Evolutionary conservation across 2,329 filamentous ascomycete species (phyloP).

Genomic region (Diplodia scrobiculata): DNA sequence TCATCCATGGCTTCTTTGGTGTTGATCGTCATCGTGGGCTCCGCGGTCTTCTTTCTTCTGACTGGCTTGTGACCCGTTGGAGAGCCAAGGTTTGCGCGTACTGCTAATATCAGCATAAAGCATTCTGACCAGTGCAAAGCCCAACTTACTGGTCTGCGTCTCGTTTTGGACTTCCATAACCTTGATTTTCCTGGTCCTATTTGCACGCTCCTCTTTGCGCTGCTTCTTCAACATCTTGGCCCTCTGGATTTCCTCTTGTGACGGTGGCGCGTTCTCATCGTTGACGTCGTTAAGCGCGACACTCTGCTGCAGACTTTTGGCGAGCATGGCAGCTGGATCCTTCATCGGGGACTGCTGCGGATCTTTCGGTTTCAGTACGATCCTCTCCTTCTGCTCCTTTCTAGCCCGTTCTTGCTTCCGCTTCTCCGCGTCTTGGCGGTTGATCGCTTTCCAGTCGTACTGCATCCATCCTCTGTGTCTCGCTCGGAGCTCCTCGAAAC

Average conservation of each 20-base stretch:
- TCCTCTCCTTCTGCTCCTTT: slow-evolving; percentile 21
- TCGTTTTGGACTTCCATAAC: slow-evolving; percentile 73
- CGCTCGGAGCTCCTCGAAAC: slow-evolving; percentile 90
- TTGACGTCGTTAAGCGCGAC: slow-evolving; percentile 37
- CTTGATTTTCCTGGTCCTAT: slow-evolving; percentile 64
- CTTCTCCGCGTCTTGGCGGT: slow-evolving; percentile 35
- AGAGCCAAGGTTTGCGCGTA: slow-evolving; percentile 91
- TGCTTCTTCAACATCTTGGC: slow-evolving; percentile 57
- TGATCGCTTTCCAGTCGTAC: slow-evolving; percentile 54
- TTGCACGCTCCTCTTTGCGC: slow-evolving; percentile 53
- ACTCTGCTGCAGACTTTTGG: slow-evolving; percentile 25
- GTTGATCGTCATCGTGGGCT: slow-evolving; percentile 98
- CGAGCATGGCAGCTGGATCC: slow-evolving; percentile 14
- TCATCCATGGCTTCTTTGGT: slow-evolving; percentile 94
- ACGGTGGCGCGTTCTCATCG: slow-evolving; percentile 53
- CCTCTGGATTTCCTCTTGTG: slow-evolving; percentile 56
- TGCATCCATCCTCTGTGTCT: slow-evolving; percentile 68
- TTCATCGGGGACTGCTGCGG: slow-evolving; percentile 3
- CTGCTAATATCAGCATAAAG: slow-evolving; percentile 50
- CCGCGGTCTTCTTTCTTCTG: slow-evolving; percentile 72
- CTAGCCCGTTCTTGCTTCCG: slow-evolving; percentile 26
- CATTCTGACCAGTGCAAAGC: not conserved
- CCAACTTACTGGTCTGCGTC: slow-evolving; percentile 80
- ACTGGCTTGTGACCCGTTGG: slow-evolving; percentile 77
- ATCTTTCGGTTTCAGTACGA: slow-evolving; percentile 23